Evolutionary conservation across 2,329 filamentous ascomycete species (phyloP), one percentile per base, ranked within the genome.

Genomic region (Aspergillus alliaceus): DNA sequence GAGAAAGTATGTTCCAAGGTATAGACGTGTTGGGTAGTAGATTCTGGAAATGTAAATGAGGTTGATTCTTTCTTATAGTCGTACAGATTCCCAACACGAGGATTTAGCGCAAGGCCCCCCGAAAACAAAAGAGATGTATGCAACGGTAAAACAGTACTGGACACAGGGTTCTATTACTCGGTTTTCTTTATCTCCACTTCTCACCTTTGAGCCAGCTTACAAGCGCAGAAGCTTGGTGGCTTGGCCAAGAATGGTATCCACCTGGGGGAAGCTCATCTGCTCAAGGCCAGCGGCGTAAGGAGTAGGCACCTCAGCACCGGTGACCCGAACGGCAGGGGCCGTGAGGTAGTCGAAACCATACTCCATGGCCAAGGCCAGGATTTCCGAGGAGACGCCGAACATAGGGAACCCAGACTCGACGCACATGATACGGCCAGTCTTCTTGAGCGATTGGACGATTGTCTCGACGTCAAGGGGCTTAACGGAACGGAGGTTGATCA

Each of bases 331-430:
- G 60, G 92, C 95, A 48, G 95, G 95, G 56, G 92, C 91, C 72
- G 97, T 88, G 64, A 99, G 89, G 82, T 96, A 98, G 82, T 99
- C 95, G 74, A 98, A 99, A 63, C 86, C 93, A 78, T 98, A 99
- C 81, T 99, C 95, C 89, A 96, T 96, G 62, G 91, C 88, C 59
- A 97, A 83, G 59, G 95, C 95, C 63, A 99, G 86, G 69, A 99
- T 92, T 82, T 99, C 95, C 57, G 93, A 86, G 58, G 88, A 86
- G 66, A 99, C 91, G 75, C 95, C 95, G 74, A 93, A 99, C 71
- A 91, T 90, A 62, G 95, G 95, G 86, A 93, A 99, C 64, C 93
- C 95, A 56, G 92, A 97, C 80, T 98, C 93, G 67, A 99, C 91
- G 40, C 87, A 87, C 76, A 99, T 84, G 62, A 99, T 86, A 72